Evolutionary conservation across 1,284 basidiomycete species (phyloP), one percentile per base, ranked within the genome.

Genomic region (Rhodofomes roseus): DNA sequence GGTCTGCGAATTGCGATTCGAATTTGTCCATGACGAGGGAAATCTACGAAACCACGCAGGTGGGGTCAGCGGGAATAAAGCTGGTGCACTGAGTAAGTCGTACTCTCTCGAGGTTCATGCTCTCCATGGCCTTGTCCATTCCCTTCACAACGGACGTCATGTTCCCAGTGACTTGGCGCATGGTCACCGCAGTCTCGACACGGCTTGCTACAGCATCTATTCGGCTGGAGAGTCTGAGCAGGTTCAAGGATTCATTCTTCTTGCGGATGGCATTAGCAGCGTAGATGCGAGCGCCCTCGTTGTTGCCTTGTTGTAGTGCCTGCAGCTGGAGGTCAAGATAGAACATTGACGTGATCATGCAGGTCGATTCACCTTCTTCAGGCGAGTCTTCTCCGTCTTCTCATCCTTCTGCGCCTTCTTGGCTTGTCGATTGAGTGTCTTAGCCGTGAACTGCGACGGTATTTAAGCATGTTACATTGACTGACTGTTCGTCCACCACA

Each of bases 11-110:
- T 70, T 99, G 96, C 2, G 87, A 72, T 75, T 99, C 97, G 74
- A 99, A 99, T 78, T 96, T 98, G 78, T 99, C 97, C 97, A 99
- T 99, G 18, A 99, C 95, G 62, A 94, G 76, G 12, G 97, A 96
- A 74, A 99, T 99, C 96, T 98, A 66, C 22, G 57, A 48, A 6
- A 40, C 59, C 63, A 46, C 48, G 58, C 41, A 37, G 20, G 50
- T 31, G 25, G 6, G 6, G 9, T n/a, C 18, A 25, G 22, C 2
- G 31, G 4, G 12, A 12, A 29, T 6, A 20, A 8, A n/a, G 29
- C 18, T 14, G 58, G 12, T 37, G 41, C 36, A 11, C 20, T 18
- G 20, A 23, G 39, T 18, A 20, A 20, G 31, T 79, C 87, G 70
- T 70, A 95, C 96, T 73, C 90, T 82, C 71, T 99, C 97, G 55